A percentile compares a stretch with the other conserved stretches of the same genome.
phyloP scores from a whole-genome alignment of 148 eudicot genomes.

The Cornus florida region DNA sequence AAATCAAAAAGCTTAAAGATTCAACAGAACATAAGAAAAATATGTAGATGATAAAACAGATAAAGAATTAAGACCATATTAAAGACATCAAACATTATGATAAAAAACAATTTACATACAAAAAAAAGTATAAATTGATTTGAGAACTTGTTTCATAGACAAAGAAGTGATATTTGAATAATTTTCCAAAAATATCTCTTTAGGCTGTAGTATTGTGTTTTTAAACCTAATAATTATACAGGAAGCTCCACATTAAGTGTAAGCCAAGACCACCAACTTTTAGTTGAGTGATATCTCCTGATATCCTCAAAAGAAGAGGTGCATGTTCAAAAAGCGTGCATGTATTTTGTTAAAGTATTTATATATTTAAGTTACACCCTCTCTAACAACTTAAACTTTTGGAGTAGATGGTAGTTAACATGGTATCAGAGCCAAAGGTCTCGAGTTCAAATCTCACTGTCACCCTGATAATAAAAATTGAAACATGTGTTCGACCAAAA shows the following conservation, averaged over 20 bases:
- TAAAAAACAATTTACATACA: not conserved
- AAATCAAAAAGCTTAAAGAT: not conserved
- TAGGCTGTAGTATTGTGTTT: not conserved
- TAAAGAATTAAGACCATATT: not conserved
- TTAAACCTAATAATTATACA: not conserved
- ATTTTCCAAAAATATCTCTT: not conserved
- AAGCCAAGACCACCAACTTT: not conserved
- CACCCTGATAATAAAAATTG: too few species aligned
- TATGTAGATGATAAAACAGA: not conserved
- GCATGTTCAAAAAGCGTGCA: too few species aligned
- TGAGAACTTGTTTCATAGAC: not conserved
- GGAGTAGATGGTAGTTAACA: too few species aligned
- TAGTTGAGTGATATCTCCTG: too few species aligned
- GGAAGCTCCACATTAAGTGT: not conserved
- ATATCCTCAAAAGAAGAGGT: too few species aligned
- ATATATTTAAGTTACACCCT: too few species aligned
- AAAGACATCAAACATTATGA: not conserved
- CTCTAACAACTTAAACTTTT: too few species aligned
- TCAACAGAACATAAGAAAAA: slow-evolving; percentile 1
- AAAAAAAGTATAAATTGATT: not conserved
- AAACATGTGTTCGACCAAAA: too few species aligned
- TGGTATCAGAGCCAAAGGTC: too few species aligned
- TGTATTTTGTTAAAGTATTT: too few species aligned
- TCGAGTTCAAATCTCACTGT: too few species aligned
- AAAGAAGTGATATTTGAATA: not conserved